Evolutionary conservation across 2,329 filamentous ascomycete species (phyloP).

Genomic region (Botrytis aclada): DNA sequence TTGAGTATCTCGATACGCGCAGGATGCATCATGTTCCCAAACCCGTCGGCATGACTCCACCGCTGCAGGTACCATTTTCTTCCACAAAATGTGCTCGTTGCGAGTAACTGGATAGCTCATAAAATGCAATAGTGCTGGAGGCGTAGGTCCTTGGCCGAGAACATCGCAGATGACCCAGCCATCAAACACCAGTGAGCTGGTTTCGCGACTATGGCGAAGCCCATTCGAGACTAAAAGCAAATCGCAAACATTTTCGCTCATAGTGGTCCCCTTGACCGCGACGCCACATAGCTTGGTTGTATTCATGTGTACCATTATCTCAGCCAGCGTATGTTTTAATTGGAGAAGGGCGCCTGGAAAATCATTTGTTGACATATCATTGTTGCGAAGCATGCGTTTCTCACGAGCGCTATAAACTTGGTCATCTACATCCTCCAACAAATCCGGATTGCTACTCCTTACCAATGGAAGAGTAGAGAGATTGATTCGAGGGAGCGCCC

Average conservation of each 20-base stretch:
- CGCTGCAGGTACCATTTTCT: background rate
- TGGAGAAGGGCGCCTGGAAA: background rate
- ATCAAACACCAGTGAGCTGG: background rate
- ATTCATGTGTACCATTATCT: background rate
- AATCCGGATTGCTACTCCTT: background rate
- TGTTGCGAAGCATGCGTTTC: background rate
- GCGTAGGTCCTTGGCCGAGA: background rate
- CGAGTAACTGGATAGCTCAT: background rate
- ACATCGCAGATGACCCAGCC: background rate
- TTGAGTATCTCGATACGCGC: background rate
- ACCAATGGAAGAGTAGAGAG: background rate
- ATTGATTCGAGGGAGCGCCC: background rate
- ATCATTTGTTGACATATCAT: background rate
- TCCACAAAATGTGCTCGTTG: background rate
- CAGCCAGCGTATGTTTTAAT: background rate
- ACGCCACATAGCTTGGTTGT: background rate
- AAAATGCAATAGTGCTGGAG: background rate
- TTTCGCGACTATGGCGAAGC: background rate
- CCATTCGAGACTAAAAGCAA: background rate
- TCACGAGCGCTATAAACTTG: background rate
- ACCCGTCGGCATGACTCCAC: slow-evolving; percentile 2
- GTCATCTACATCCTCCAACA: background rate
- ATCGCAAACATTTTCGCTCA: background rate
- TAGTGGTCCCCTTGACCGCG: background rate
- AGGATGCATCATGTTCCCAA: background rate